phyloP scores from a whole-genome alignment of 208 protist species.

The Spironucleus salmonicida region DNA sequence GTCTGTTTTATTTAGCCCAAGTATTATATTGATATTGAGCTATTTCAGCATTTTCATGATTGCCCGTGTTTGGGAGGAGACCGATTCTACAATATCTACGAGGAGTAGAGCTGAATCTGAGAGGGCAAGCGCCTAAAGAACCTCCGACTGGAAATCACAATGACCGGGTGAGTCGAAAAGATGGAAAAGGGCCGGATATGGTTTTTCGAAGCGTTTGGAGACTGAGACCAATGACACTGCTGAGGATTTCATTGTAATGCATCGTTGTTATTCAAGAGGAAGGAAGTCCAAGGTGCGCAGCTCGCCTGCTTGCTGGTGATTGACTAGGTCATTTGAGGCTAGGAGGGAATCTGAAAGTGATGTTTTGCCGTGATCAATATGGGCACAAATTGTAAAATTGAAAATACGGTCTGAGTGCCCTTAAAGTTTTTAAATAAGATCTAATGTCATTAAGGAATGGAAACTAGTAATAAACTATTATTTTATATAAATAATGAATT shows the following conservation, averaged over 20 bases:
- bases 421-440: constrained; percentile 3
- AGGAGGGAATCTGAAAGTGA: constrained; percentile 31
- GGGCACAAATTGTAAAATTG: constrained; percentile 8
- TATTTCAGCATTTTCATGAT: too few species aligned
- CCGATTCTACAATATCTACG: constrained; percentile 23
- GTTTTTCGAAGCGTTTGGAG: neutral
- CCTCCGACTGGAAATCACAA: constrained; percentile 32
- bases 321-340: constrained; percentile 15
- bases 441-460: neutral
- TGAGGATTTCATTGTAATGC: constrained; percentile 35
- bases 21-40: too few species aligned
- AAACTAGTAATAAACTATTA: too few species aligned
- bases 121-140: constrained; percentile 6
- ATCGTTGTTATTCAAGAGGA: constrained; percentile 19
- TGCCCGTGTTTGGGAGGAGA: neutral
- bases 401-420: neutral
- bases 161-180: constrained; percentile 35
- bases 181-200: neutral
- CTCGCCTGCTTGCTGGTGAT: neutral
- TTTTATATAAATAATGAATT: too few species aligned
- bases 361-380: constrained; percentile 34
- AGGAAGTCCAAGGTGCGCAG: constrained; percentile 22
- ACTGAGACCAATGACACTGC: constrained; percentile 21
- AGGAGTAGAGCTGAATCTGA: constrained; percentile 34
- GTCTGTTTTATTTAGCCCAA: too few species aligned